phyloP scores from a whole-genome alignment of 1,284 basidiomycete species.

The Afroboletus lepidellus region DNA sequence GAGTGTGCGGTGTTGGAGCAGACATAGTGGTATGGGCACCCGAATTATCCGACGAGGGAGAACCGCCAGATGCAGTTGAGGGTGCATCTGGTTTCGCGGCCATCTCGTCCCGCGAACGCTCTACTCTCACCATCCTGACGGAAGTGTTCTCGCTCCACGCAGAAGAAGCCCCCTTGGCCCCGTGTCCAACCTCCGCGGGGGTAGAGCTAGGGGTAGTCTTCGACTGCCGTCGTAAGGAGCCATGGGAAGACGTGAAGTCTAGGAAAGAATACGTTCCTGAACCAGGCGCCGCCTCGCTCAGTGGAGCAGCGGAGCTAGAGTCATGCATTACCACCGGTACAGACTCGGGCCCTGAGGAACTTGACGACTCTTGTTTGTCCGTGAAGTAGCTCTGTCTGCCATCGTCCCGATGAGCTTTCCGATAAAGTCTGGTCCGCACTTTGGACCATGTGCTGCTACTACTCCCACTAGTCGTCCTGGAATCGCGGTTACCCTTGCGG shows the following conservation, averaged over 20 bases:
- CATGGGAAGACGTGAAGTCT: slow-evolving; percentile 52
- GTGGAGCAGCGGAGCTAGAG: slow-evolving; percentile 24
- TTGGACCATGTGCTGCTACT: slow-evolving; percentile 35
- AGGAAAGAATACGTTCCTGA: slow-evolving; percentile 53
- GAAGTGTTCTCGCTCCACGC: slow-evolving; percentile 21
- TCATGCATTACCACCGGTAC: slow-evolving; percentile 35
- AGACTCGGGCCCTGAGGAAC: slow-evolving; percentile 30
- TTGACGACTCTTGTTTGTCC: slow-evolving; percentile 23
- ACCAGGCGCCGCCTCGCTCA: slow-evolving; percentile 30
- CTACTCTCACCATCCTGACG: slow-evolving; percentile 13
- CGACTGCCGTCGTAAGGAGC: slow-evolving; percentile 41
- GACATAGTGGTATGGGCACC: slow-evolving; percentile 21
- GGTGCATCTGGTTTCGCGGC: slow-evolving; percentile 32
- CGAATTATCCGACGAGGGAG: slow-evolving; percentile 30
- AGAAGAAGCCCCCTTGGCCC: slow-evolving; percentile 1
- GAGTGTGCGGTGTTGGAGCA: slow-evolving; percentile 28
- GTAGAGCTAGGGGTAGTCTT: slow-evolving; percentile 32
- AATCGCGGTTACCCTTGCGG: slow-evolving; percentile 20
- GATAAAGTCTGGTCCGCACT: slow-evolving; percentile 32
- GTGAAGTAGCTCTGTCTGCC: slow-evolving; percentile 21
- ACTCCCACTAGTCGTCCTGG: slow-evolving; percentile 30
- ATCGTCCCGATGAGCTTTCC: slow-evolving; percentile 31
- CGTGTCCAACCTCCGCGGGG: slow-evolving; percentile 30
- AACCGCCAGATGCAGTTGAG: slow-evolving; percentile 32
- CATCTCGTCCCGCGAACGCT: slow-evolving; percentile 16